phyloP scores from a whole-genome alignment of 106 monocot genomes.

The Apostasia shenzhenica region DNA sequence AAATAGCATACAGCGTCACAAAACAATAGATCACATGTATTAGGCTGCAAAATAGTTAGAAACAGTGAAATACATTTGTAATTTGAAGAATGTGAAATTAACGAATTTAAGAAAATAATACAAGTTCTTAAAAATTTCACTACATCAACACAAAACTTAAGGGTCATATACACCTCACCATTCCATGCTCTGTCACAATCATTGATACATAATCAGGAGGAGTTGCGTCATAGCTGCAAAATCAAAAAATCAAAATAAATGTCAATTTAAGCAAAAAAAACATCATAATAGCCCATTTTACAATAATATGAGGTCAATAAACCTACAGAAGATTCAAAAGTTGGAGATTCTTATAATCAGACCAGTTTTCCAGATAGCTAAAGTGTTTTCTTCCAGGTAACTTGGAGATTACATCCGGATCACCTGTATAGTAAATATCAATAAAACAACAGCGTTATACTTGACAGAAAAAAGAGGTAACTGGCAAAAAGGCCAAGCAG shows the following conservation, averaged over 20 bases:
- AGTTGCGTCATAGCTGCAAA: conserved; percentile 74
- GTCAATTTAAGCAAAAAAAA: background rate
- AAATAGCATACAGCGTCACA: too few relatives aligned
- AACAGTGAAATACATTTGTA: too few relatives aligned
- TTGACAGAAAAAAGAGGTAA: background rate
- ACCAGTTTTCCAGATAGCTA: conserved; percentile 48
- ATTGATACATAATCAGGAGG: conserved; percentile 83
- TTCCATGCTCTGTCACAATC: conserved; percentile 86
- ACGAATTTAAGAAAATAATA: too few relatives aligned
- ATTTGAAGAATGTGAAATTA: too few relatives aligned
- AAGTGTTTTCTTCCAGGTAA: conserved; percentile 56
- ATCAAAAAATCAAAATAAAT: conserved; percentile 9
- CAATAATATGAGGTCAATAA: background rate
- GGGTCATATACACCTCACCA: conserved; percentile 34
- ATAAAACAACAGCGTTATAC: background rate
- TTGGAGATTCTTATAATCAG: conserved; percentile 70
- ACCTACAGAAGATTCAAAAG: conserved; percentile 85
- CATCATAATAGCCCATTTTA: background rate
- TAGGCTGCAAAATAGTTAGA: too few relatives aligned
- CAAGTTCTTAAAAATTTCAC: too few relatives aligned
- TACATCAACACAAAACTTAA: background rate
- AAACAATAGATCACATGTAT: too few relatives aligned
- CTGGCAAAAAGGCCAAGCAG: background rate
- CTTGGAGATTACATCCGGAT: conserved; percentile 70
- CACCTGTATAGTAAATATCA: conserved; percentile 32